Evolutionary conservation across 495 filamentous ascomycete species (phyloP).

Genomic region (Immersiella caudata): DNA sequence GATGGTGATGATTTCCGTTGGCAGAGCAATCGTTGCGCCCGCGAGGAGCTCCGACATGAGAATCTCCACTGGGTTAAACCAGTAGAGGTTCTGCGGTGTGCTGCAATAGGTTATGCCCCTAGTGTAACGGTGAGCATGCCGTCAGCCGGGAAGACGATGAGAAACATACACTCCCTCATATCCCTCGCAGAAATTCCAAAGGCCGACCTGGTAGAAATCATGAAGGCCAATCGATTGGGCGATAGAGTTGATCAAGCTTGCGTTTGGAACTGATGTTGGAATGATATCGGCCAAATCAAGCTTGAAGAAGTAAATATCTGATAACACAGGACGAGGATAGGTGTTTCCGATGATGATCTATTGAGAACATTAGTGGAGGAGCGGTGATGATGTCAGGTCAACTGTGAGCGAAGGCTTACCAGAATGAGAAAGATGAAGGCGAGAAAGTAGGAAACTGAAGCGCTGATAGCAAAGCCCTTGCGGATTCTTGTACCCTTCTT

Average conservation of each 20-base stretch:
- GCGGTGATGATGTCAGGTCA: background rate
- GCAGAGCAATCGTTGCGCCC: conserved; percentile 82
- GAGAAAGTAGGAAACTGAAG: conserved; percentile 70
- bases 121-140: background rate
- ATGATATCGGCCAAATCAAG: conserved; percentile 85
- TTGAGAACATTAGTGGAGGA: conserved; percentile 16
- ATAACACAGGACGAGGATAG: conserved; percentile 59
- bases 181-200: conserved; percentile 76
- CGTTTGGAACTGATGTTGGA: conserved; percentile 72
- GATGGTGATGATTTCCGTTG: conserved; percentile 68
- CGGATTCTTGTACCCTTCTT: conserved; percentile 61
- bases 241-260: conserved; percentile 78
- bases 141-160: background rate
- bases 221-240: conserved; percentile 86
- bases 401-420: conserved; percentile 42
- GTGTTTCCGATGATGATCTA: conserved; percentile 72
- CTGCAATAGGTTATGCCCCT: conserved; percentile 76
- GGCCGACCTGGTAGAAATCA: conserved; percentile 90
- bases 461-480: conserved; percentile 57
- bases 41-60: conserved; percentile 74
- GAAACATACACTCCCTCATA: conserved; percentile 9
- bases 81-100: conserved; percentile 68
- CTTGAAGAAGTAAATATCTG: conserved; percentile 77
- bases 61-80: conserved; percentile 88
- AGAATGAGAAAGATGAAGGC: conserved; percentile 76